Conservation (phyloP, 1,284 basidiomycete species). For the Heterobasidion annosum region DNA sequence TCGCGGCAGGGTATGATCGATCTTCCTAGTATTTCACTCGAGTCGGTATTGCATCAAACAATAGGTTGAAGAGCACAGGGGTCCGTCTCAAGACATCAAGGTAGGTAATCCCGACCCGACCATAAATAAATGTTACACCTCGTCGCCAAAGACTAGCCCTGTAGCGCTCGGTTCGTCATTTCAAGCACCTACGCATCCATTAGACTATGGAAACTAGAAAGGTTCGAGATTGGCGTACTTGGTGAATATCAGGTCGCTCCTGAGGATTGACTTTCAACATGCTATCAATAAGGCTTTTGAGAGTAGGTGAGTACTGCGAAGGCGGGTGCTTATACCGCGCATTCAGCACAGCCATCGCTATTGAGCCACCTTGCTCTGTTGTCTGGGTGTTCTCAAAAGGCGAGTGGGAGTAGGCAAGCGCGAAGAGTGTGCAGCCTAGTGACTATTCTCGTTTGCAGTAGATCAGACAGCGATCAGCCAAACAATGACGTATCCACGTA, state of each 20-base stretch:
- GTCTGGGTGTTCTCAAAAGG: conserved; percentile 88
- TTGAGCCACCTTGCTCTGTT: conserved; percentile 82
- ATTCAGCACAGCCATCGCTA: conserved; percentile 91
- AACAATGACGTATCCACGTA: conserved; percentile 25
- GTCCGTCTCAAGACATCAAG: background rate
- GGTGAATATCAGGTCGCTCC: conserved; percentile 77
- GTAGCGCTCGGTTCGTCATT: background rate
- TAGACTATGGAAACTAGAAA: background rate
- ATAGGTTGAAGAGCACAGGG: no score
- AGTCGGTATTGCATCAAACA: no score
- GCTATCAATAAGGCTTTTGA: conserved; percentile 74
- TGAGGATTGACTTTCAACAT: conserved; percentile 78
- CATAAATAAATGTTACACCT: background rate
- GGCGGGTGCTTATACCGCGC: conserved; percentile 84
- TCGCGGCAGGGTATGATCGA: background rate
- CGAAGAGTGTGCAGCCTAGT: conserved; percentile 85
- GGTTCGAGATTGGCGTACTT: conserved; percentile 38
- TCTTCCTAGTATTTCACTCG: no score
- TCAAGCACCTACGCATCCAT: background rate
- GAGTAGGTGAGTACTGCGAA: conserved; percentile 72
- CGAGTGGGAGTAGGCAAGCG: conserved; percentile 86
- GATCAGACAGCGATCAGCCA: background rate
- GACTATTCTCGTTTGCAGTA: conserved; percentile 43
- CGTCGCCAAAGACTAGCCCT: background rate
- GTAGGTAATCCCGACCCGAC: background rate